These are phyloP conservation scores for Solanum lycopersicoides DNA, from an alignment of 257 asterid species.

Conservation along the genomic window DNA sequence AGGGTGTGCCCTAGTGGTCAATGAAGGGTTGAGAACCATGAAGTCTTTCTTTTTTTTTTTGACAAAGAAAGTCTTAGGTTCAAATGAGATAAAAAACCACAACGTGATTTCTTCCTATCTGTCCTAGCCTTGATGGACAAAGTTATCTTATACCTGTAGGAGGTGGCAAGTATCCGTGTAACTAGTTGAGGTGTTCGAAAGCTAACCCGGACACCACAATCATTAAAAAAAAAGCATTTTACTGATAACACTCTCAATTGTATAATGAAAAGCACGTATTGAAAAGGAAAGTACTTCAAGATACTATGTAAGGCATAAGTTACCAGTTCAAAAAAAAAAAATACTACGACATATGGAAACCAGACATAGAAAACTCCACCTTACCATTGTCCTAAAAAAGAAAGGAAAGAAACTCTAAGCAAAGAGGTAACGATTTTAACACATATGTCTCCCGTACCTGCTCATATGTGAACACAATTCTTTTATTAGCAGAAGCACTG, in stretches of 20 bases:
- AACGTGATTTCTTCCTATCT: not conserved
- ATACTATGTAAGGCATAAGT: not conserved
- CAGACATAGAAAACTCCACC: not conserved
- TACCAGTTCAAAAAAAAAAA: not conserved
- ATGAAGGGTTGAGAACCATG: not conserved
- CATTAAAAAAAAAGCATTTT: not conserved
- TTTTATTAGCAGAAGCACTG: conserved; percentile 69
- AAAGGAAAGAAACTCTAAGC: not conserved
- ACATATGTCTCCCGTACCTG: conserved; percentile 48
- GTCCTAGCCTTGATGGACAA: not conserved
- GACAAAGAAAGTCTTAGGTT: not conserved
- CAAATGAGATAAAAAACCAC: not conserved
- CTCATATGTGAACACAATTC: conserved; percentile 72
- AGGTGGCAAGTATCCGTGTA: not conserved
- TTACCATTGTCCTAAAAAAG: not conserved
- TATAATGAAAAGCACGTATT: not conserved
- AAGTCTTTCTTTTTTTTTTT: not conserved
- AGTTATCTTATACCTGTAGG: not conserved
- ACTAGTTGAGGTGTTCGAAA: not conserved
- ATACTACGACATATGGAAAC: not conserved
- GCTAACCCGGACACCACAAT: not conserved
- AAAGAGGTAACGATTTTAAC: not conserved
- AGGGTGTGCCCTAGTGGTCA: not conserved
- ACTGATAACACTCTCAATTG: not conserved
- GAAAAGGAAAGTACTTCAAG: not conserved